Evolutionary conservation across 2,329 filamentous ascomycete species (phyloP), one percentile per base, ranked within the genome.

Genomic region (Sphaceloma murrayae): DNA sequence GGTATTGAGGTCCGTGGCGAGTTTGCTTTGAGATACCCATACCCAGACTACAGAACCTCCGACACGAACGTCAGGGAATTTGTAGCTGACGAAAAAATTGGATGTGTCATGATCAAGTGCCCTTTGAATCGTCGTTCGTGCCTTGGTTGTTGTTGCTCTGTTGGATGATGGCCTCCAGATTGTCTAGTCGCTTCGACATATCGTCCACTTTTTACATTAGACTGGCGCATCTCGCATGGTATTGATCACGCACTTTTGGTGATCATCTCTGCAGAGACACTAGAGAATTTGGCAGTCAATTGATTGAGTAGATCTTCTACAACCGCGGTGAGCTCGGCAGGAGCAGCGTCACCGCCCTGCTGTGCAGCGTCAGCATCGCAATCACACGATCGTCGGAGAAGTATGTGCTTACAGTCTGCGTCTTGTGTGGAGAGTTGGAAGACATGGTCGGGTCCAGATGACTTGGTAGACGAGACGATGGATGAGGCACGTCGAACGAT

Each of bases 281-380:
- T 77, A 14, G 83, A 80, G 61, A 94, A 94, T 61, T 94, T 94
- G 62, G 77, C 81, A 42, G 84, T 85, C 0, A 95, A 67, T 34
- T 85, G 81, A 58, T 88, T 86, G 3, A 95, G 69, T 2, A 95
- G 73, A 30, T 94, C 85, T 54, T 95, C 88, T 1, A 95, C 81
- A 1, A 87, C 85, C 3, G 77, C 77, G 2, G 79, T 79, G 46
- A 93, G 74, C 58, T 89, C 82, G 32, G 74, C 69, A 5, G 70
- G 71, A 34, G 68, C 65, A 33, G 73, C 68, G 16, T 74, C 70
- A 1, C 62, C 54, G 9, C 58, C 53, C 63, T 72, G 47, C 6
- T n/a, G n/a, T n/a, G n/a, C n/a, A n/a, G n/a, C n/a, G 21, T 43
- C 18, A 34, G 27, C 13, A 19, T 43, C 19, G 13, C 13, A 7